Evolutionary conservation across 495 filamentous ascomycete genomes (phyloP), one percentile per base, ranked within the genome.

Genomic region (Parachaetomium inaequale): DNA sequence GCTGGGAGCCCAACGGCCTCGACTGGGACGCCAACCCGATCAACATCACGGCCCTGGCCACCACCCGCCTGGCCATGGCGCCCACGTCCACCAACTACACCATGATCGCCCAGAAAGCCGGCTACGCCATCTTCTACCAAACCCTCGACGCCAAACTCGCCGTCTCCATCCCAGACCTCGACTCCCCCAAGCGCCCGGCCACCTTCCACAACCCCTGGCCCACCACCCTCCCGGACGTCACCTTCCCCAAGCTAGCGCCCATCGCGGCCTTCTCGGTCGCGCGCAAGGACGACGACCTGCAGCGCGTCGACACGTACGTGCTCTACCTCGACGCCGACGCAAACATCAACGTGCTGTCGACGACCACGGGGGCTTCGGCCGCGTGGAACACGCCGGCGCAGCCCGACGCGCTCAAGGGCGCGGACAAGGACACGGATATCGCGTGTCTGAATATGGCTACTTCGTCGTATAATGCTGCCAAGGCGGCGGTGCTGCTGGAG

Each of bases 71-170:
- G 11, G 67, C 67, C 19, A 26, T 64, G 5, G 63, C 64, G 7
- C 67, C 67, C 7, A 34, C 62, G 32, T 59, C 53, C 0, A 25
- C 61, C 42, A 59, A 63, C 58, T 62, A 60, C 40, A 57, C 8
- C 21, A 8, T 36, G 2, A 64, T 62, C 29, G 61, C 54, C 23
- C 4, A 25, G 45, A 59, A 59, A 49, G 63, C 58, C 32, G 67
- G 67, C n/a, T 69, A 69, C 36, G 67, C 43, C 34, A 46, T 69
- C 25, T 60, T 69, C 31, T 64, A 69, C 55, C 67, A 66, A 32
- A 29, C 25, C n/a, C 4, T 14, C 2, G 36, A 55, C 52, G 19
- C 17, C 5, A 47, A 46, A 0, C 34, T 69, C 7, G 25, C 32
- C n/a, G 64, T 61, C 7, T 1, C 14, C 6, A n/a, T 66, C 23